Base-by-base conservation (phyloP, 139 green algal genomes). In the Cymbomonas tetramitiformis region DNA sequence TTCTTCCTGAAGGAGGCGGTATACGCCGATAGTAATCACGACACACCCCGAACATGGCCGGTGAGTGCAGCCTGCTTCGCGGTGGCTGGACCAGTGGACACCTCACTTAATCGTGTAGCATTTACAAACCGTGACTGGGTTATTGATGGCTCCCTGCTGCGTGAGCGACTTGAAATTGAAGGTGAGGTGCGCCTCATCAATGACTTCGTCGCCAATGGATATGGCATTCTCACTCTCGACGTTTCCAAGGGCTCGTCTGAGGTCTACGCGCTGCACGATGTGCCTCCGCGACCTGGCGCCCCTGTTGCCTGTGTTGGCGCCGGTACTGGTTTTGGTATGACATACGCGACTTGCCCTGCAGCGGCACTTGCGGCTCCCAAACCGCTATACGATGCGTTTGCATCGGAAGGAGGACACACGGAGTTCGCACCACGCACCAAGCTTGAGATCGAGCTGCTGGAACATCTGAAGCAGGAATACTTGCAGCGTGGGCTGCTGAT, bases 71-170 rank as follows among this genome's bases (percentile, higher is more conserved):
- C 12, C 21, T 38, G 5, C 47, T 56, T 56, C 29, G 47, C 47
- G 47, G 47, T 56, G 7, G 47, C 47, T 18, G 47, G 47, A 8
- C 47, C 47, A 4, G 47, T 56, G 21, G 24, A 32, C 47, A 36
- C 18, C 12, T n/a, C n/a, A n/a, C n/a, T n/a, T n/a, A 56, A 56
- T 29, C 24, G 21, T 10, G 47, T 56, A 18, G 24, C 21, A 7
- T 56, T 56, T 29, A 56, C 47, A 25, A 56, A 56, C 47, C 19
- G 47, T 18, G 24, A 32, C 47, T 56, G 47, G 47, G 47, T 56
- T 29, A 29, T 56, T 5, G 47, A 56, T 29, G 47, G 47, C 8
- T 7, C 7, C 21, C 26, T 24, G 21, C 19, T 56, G 47, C 4
- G 26, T 5, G 47, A 46, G 21, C 7, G 18, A 18, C 24, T 56